These are phyloP conservation scores for Hypoxylon trugodes DNA, from an alignment of 495 filamentous ascomycete species.

Conservation along the genomic window DNA sequence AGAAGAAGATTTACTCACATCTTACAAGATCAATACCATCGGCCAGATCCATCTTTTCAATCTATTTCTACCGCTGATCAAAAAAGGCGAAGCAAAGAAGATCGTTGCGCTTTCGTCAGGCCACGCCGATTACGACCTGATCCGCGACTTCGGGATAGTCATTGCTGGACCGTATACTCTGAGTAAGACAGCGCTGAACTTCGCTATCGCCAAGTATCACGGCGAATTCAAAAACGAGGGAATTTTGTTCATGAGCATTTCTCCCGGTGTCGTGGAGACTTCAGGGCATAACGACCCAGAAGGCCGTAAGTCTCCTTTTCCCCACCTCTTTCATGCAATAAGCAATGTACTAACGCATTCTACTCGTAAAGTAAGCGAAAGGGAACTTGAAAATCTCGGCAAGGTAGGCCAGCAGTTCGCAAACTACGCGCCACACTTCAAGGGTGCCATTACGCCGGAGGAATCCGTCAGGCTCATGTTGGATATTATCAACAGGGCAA, in stretches of 20 bases:
- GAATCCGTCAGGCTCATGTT: conserved; percentile 52
- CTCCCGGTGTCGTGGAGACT: conserved; percentile 58
- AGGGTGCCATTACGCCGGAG: conserved; percentile 53
- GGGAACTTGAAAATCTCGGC: conserved; percentile 44
- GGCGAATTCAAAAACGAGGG: conserved; percentile 58
- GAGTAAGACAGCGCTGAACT: conserved; percentile 56
- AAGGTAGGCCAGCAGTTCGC: conserved; percentile 49
- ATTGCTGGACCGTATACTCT: conserved; percentile 41
- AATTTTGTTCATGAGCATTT: conserved; percentile 59
- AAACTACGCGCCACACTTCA: conserved; percentile 59
- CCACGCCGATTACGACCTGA: conserved; percentile 49
- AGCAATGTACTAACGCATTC: neutral
- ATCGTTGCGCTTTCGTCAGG: conserved; percentile 62
- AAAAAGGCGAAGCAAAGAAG: conserved; percentile 61
- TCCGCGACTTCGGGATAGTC: conserved; percentile 38
- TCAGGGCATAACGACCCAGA: conserved; percentile 16
- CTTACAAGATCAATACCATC: conserved; percentile 55
- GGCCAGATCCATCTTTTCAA: conserved; percentile 62
- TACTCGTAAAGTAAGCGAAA: conserved; percentile 45
- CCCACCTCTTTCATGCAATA: neutral
- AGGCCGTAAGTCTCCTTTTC: conserved; percentile 21
- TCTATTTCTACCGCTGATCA: conserved; percentile 62
- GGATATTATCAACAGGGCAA: conserved; percentile 53
- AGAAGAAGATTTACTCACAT: conserved; percentile 37
- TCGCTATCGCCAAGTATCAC: conserved; percentile 55